Base-by-base conservation (phyloP, 2,329 filamentous ascomycete species). In the Hymenoscyphus repandus region DNA sequence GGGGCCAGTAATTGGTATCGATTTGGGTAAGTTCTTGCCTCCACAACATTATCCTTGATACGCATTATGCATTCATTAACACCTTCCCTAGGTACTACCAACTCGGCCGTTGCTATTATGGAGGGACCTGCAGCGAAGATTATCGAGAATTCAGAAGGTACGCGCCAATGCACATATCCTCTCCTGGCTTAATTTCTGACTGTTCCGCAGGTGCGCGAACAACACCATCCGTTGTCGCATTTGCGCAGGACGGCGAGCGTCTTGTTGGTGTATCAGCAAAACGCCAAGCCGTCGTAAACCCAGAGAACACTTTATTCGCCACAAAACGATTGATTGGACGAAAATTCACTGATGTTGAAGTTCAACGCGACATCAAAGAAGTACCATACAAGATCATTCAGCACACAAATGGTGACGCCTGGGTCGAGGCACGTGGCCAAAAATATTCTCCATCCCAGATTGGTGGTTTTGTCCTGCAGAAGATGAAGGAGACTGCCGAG, bases 401-500 rank as follows among this genome's bases (percentile, higher is more conserved):
- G 77, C 92, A 96, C 83, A 83, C 76, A 76, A 96, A 96, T 71
- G 92, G 92, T 64, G 92, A 96, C 69, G 92, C 92, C 57, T 96
- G 92, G 92, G 87, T 97, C 58, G 83, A 91, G 73, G 88, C 91
- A 64, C 90, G 90, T 63, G 90, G 85, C 68, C 84, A 96, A 74
- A 95, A 91, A 73, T 96, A 96, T 80, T 96, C 91, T 60, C 92
- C 92, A 51, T 96, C 91, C n/a, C 92, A 97, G 74, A 89, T 97
- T 59, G 92, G 92, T 81, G 92, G 91, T 68, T 96, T 96, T 73
- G 80, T 96, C 61, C 82, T 97, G 65, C 86, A 90, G 73, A 96
- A 97, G 83, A 96, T 96, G 92, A 96, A 95, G 84, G 92, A 96
- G 80, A 97, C 92, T 47, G 92, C 92, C 60, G 91, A 96, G 78